Base-by-base conservation (phyloP, 2,329 filamentous ascomycete species). In the Ceratocystis variospora region DNA sequence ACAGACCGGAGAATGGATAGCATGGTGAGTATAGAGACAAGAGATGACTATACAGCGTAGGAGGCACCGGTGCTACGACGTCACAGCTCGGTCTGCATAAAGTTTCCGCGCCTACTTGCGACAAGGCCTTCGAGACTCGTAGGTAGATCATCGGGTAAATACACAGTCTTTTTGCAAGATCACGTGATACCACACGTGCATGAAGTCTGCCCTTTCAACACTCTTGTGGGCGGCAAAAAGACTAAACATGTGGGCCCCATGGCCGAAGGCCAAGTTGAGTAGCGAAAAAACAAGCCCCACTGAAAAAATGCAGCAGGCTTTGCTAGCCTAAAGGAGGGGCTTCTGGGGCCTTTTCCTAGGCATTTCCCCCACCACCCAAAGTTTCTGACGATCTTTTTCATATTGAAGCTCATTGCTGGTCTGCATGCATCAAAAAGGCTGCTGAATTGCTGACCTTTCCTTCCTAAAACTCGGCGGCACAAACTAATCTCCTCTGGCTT, bases 241-340 rank as follows among this genome's bases (percentile, higher is more conserved):
- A 41, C 37, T 41, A 41, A 41, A 41, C 10, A 41, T 41, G 37
- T 41, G 37, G 37, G 37, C 37, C 37, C 37, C 12, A 15, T 41
- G 37, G 37, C 37, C 12, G 37, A 15, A 41, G 37, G 37, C 37
- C 37, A 41, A 41, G 3, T 15, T 53, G 48, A 25, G 48, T 25
- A 53, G 48, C 48, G 48, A 53, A 53, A 53, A 62, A 28, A 59
- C 25, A 59, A 59, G 55, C 55, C 55, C 55, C 55, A 59, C 31
- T 37, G 22, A 31, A 59, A 59, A 59, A 59, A 59, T 37, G 55
- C 22, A 53, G 48, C 48, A 53, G 48, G 48, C 48, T 53, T 53
- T 53, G 55, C 55, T 33, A 17, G 55, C 25, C 28, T 8, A 59
- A 37, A 59, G 55, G 55, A 22, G 55, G 55, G 55, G 55, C 55